Conservation (phyloP, 2,329 filamentous ascomycete species). For the Ciborinia camelliae region DNA sequence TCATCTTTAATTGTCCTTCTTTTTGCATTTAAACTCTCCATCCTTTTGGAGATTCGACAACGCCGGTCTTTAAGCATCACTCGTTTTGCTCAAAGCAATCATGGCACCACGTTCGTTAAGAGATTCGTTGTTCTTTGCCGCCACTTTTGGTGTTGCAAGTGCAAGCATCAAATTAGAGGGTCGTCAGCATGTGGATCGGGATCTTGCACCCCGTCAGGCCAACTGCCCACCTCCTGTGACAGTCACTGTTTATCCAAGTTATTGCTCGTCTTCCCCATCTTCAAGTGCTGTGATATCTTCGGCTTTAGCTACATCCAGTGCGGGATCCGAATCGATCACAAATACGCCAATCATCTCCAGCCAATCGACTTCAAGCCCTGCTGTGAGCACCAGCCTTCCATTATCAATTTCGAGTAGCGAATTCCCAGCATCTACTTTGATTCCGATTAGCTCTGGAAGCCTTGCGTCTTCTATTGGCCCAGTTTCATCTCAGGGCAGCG, state of each 20-base stretch:
- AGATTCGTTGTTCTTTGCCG: slow-evolving; percentile 12
- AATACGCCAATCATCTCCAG: neutral
- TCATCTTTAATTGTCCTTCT: slow-evolving; percentile 4
- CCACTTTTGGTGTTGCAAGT: slow-evolving; percentile 16
- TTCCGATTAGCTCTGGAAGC: neutral
- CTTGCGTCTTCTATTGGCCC: neutral
- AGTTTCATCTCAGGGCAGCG: neutral
- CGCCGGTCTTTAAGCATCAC: slow-evolving; percentile 17
- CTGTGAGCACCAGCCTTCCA: neutral
- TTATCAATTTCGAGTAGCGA: neutral
- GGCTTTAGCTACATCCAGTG: neutral
- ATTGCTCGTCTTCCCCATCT: neutral
- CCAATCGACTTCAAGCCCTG: neutral
- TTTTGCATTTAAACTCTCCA: slow-evolving; percentile 12
- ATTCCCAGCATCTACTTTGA: neutral
- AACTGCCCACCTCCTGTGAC: slow-evolving; percentile 4
- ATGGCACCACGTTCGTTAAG: slow-evolving; percentile 18
- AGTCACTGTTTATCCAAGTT: slow-evolving; percentile 1
- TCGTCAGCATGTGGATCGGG: neutral
- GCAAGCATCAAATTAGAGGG: slow-evolving; percentile 18
- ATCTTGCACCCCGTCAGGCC: neutral
- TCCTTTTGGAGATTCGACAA: neutral
- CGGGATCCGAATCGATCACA: neutral
- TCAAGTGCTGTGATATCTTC: neutral
- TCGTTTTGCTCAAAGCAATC: slow-evolving; percentile 16